A percentile compares a stretch with the other conserved stretches of the same genome.
Evolutionary conservation across 2,329 filamentous ascomycete species (phyloP).

Genomic region (Clonostachys solani): DNA sequence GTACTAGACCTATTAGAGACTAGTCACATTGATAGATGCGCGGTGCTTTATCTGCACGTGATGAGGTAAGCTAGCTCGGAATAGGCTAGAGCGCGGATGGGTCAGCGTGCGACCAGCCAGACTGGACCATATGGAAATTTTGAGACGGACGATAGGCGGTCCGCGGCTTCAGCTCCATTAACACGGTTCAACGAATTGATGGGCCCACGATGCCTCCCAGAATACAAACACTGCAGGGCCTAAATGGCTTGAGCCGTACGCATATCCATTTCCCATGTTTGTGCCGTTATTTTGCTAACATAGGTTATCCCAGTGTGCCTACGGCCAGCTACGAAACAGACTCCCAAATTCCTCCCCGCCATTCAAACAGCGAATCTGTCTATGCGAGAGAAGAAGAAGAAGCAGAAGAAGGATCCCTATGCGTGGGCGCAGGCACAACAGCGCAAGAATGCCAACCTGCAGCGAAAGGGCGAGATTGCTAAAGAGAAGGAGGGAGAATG

Average conservation of each 20-base stretch:
- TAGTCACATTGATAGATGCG: constrained; percentile 7
- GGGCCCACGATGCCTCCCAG: constrained; percentile 60
- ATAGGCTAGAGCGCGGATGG: no score
- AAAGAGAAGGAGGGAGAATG: constrained; percentile 45
- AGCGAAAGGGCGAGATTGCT: constrained; percentile 67
- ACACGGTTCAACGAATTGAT: constrained; percentile 1
- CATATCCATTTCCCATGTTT: background rate
- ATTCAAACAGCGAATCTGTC: constrained; percentile 62
- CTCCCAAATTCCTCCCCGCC: constrained; percentile 51
- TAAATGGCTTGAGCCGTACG: constrained; percentile 58
- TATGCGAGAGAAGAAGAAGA: constrained; percentile 58
- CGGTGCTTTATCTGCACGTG: constrained; percentile 22
- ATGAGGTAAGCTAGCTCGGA: background rate
- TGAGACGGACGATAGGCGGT: background rate
- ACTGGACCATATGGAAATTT: constrained; percentile 5
- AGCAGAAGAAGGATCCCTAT: constrained; percentile 75
- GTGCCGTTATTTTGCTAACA: constrained; percentile 11
- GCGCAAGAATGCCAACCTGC: constrained; percentile 77
- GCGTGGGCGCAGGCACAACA: constrained; percentile 75
- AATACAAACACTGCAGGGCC: constrained; percentile 55
- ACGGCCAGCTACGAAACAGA: constrained; percentile 44
- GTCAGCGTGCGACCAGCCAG: background rate
- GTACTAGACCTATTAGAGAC: constrained; percentile 13
- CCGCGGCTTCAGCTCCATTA: background rate
- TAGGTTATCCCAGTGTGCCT: constrained; percentile 47